These are phyloP conservation scores for Melaleuca quinquenervia DNA, from an alignment of 345 rosid genomes.

Conservation along the genomic window DNA sequence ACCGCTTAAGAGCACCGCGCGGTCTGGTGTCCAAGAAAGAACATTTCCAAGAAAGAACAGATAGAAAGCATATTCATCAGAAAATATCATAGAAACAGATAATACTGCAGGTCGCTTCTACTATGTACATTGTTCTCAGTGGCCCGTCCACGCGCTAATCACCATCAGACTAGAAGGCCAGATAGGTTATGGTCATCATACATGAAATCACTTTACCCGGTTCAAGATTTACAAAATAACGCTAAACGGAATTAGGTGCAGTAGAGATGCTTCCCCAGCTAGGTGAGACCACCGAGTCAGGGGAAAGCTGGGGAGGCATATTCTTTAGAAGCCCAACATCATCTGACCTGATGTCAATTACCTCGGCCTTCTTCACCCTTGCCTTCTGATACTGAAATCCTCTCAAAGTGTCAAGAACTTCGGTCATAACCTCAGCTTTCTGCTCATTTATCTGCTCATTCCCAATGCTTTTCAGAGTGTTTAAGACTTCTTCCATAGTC, in stretches of 20 bases:
- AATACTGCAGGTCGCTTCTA: neutral
- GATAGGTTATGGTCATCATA: neutral
- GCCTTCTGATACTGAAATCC: neutral
- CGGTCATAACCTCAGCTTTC: constrained; percentile 1
- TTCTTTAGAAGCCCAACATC: constrained; percentile 2
- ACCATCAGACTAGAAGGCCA: neutral
- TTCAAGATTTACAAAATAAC: neutral
- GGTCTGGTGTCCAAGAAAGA: too few species aligned
- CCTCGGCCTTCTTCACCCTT: constrained; percentile 4
- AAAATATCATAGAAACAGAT: neutral
- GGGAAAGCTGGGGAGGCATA: constrained; percentile 1
- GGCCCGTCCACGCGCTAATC: neutral
- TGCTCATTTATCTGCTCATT: neutral
- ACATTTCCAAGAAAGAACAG: neutral
- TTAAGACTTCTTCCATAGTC: constrained; percentile 10
- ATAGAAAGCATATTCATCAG: neutral
- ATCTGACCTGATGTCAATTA: constrained; percentile 11
- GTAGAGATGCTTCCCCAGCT: neutral
- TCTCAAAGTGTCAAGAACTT: neutral
- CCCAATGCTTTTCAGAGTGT: constrained; percentile 2
- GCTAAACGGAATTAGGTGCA: neutral
- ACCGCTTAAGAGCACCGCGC: neutral
- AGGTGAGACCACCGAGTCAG: neutral
- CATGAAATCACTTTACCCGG: neutral
- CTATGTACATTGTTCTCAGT: neutral